phyloP scores from a whole-genome alignment of 345 rosid genomes.

The Sisymbrium altissimum region DNA sequence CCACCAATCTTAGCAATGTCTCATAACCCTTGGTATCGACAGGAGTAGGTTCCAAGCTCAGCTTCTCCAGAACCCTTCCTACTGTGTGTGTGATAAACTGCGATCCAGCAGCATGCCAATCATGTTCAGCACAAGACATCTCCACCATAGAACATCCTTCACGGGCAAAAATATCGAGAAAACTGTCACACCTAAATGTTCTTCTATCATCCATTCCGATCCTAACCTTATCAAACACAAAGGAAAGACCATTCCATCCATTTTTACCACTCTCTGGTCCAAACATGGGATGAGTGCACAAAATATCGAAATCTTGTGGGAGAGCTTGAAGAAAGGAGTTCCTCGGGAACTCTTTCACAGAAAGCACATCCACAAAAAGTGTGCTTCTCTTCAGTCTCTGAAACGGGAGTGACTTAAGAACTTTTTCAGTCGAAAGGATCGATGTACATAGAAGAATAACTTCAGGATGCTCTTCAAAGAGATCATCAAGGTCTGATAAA shows the following conservation, averaged over 20 bases:
- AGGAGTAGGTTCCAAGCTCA: constrained; percentile 56
- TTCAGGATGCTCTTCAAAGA: constrained; percentile 86
- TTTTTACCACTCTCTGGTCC: constrained; percentile 84
- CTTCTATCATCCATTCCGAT: constrained; percentile 48
- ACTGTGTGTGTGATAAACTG: constrained; percentile 83
- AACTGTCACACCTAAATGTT: constrained; percentile 46
- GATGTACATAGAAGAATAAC: constrained; percentile 73
- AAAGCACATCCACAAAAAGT: constrained; percentile 81
- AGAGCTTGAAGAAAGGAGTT: constrained; percentile 48
- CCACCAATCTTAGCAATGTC: constrained; percentile 73
- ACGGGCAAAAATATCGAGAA: constrained; percentile 60
- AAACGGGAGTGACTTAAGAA: constrained; percentile 62
- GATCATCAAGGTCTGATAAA: constrained; percentile 56
- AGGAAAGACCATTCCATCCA: constrained; percentile 66
- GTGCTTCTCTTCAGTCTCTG: constrained; percentile 80
- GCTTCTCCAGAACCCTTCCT: constrained; percentile 72
- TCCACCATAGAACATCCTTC: constrained; percentile 86
- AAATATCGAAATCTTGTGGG: constrained; percentile 61
- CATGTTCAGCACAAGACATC: constrained; percentile 87
- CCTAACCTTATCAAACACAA: constrained; percentile 76
- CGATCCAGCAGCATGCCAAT: constrained; percentile 76
- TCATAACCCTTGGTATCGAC: constrained; percentile 70
- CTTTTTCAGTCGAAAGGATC: constrained; percentile 67
- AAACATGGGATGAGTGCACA: constrained; percentile 86
- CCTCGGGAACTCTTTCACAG: constrained; percentile 81